phyloP scores from a whole-genome alignment of 805 yeast genomes.

The Candida suzukii region DNA sequence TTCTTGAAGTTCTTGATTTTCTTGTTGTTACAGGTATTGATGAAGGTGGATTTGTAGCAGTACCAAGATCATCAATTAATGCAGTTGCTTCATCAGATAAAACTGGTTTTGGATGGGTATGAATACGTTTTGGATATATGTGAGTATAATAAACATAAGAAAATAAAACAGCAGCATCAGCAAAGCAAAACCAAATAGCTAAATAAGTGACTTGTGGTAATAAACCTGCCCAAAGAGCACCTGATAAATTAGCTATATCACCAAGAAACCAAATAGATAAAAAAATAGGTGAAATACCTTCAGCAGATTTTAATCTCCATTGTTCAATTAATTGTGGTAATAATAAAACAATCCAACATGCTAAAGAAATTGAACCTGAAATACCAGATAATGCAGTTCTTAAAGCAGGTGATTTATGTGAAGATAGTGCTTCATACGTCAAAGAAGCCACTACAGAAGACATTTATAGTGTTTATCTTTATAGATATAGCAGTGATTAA shows the following conservation, averaged over 20 bases:
- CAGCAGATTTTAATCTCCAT: constrained; percentile 69
- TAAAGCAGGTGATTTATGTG: constrained; percentile 15
- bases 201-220: constrained; percentile 63
- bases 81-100: constrained; percentile 29
- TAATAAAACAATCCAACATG: constrained; percentile 73
- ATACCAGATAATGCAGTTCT: constrained; percentile 49
- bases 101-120: too few species aligned
- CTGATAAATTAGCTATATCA: constrained; percentile 59
- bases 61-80: constrained; percentile 22
- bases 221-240: constrained; percentile 63
- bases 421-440: background rate
- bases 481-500: too few species aligned
- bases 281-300: constrained; percentile 67
- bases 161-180: constrained; percentile 56
- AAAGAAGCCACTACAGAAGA: background rate
- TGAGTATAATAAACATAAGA: constrained; percentile 56
- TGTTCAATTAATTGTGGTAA: constrained; percentile 77
- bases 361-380: constrained; percentile 64
- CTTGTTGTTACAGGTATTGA: background rate
- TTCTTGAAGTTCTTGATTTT: constrained; percentile 10
- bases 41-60: too few species aligned
- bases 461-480: background rate
- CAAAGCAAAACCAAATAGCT: constrained; percentile 72
- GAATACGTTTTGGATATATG: constrained; percentile 35
- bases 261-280: constrained; percentile 66